These are phyloP conservation scores for Prunus mongolica DNA, from an alignment of 306 rosid species.

Conservation along the genomic window DNA sequence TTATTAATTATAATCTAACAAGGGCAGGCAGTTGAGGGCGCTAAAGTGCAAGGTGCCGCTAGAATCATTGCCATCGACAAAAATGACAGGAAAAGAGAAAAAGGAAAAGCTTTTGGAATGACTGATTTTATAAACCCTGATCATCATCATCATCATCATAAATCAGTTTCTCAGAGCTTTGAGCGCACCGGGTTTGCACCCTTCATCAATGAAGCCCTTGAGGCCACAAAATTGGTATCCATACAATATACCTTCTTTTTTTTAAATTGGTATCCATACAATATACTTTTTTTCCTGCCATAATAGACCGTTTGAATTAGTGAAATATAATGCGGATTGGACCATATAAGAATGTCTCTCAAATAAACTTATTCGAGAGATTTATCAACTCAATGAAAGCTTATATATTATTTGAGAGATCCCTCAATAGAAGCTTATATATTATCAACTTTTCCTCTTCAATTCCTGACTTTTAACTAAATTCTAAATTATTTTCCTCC, in stretches of 20 bases:
- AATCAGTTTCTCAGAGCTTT: conserved; percentile 32
- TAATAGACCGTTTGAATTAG: not conserved
- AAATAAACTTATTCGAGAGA: no score
- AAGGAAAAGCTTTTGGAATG: conserved; percentile 48
- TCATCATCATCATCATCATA: not conserved
- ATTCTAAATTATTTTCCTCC: no score
- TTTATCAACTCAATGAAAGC: no score
- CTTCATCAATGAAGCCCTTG: conserved; percentile 36
- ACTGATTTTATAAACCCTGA: conserved; percentile 41
- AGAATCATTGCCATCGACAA: conserved; percentile 51
- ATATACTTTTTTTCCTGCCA: not conserved
- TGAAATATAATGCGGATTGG: no score
- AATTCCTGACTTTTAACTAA: no score
- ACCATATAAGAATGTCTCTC: no score
- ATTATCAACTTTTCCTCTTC: no score
- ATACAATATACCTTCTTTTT: not conserved
- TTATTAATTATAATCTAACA: no score
- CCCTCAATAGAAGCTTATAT: no score
- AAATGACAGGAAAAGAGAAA: conserved; percentile 32
- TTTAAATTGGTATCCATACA: not conserved
- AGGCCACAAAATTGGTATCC: conserved; percentile 48
- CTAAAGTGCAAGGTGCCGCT: conserved; percentile 39
- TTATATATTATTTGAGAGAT: no score
- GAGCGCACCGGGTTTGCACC: conserved; percentile 46
- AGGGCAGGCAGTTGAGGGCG: conserved; percentile 22